Conservation (phyloP, 116 monocot species). For the Dioscorea cayenensis region DNA sequence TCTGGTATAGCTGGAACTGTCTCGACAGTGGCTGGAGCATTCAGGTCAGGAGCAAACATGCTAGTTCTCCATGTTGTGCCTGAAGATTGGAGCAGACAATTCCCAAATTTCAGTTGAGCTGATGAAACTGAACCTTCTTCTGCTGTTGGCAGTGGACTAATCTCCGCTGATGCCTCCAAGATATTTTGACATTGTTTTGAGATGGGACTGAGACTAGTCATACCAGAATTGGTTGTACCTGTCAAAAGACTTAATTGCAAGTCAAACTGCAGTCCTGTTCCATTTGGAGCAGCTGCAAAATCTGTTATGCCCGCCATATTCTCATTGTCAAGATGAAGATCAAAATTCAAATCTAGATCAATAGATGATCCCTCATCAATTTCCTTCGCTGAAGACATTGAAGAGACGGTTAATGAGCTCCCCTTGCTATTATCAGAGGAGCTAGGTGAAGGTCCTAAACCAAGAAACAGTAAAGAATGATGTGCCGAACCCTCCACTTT, state of each 20-base stretch:
- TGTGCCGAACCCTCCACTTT: constrained; percentile 14
- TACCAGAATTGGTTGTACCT: constrained; percentile 29
- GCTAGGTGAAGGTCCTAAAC: constrained; percentile 42
- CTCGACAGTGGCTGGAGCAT: constrained; percentile 6
- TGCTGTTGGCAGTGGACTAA: neutral
- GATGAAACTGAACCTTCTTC: constrained; percentile 24
- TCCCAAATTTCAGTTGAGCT: constrained; percentile 15
- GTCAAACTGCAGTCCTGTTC: constrained; percentile 9
- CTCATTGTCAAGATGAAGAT: constrained; percentile 35
- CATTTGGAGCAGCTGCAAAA: constrained; percentile 6
- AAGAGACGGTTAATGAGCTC: constrained; percentile 26
- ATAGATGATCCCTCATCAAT: constrained; percentile 37
- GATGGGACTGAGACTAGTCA: constrained; percentile 5
- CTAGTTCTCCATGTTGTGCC: neutral
- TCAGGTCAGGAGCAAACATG: constrained; percentile 8
- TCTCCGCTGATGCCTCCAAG: constrained; percentile 3
- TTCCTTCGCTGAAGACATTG: constrained; percentile 44
- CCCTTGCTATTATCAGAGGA: constrained; percentile 47
- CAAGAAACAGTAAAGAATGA: constrained; percentile 29
- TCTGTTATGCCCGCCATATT: neutral
- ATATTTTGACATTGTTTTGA: neutral
- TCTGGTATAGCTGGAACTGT: constrained; percentile 16
- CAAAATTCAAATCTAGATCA: constrained; percentile 34
- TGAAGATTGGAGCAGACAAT: constrained; percentile 1
- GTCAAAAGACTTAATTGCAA: constrained; percentile 52